These are phyloP conservation scores for Sugiyamaella qingdaonensis DNA, from an alignment of 805 yeast genomes.

Conservation along the genomic window DNA sequence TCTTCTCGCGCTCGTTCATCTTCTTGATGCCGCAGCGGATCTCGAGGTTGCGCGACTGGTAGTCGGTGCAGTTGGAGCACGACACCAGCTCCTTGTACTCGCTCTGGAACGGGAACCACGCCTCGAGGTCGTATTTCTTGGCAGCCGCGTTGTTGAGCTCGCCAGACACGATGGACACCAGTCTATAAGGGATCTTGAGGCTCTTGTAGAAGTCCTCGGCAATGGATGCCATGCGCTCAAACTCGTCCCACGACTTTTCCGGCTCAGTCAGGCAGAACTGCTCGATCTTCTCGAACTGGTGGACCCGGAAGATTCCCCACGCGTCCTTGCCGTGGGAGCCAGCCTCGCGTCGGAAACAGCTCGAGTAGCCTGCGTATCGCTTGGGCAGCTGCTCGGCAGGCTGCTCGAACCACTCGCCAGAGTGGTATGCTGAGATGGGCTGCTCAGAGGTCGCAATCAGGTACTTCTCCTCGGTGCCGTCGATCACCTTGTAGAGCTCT, in stretches of 20 bases:
- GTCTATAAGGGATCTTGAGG: constrained; percentile 90
- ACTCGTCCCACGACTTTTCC: constrained; percentile 96
- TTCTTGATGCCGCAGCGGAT: constrained; percentile 98
- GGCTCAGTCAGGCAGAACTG: constrained; percentile 96
- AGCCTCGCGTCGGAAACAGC: constrained; percentile 99
- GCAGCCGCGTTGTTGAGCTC: constrained; percentile 99
- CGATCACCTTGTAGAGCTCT: constrained; percentile 93
- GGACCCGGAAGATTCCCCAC: constrained; percentile 99
- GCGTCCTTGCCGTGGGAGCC: constrained; percentile 99
- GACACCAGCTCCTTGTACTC: constrained; percentile 98
- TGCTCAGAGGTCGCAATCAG: constrained; percentile 98
- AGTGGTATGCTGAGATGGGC: constrained; percentile 96
- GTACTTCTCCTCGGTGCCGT: constrained; percentile 97
- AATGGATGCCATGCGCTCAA: constrained; percentile 87
- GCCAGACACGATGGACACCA: constrained; percentile 97
- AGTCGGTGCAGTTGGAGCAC: constrained; percentile 98
- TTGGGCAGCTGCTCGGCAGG: constrained; percentile 96
- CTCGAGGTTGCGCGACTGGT: constrained; percentile 97
- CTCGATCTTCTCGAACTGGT: constrained; percentile 96
- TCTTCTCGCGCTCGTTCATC: constrained; percentile 91
- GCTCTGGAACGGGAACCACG: constrained; percentile 99
- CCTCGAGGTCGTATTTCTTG: constrained; percentile 96
- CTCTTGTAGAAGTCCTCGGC: constrained; percentile 93
- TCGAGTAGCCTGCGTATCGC: constrained; percentile 95
- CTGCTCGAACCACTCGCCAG: constrained; percentile 96